phyloP scores from a whole-genome alignment of 306 rosid genomes.

The Casuarina equisetifolia region DNA sequence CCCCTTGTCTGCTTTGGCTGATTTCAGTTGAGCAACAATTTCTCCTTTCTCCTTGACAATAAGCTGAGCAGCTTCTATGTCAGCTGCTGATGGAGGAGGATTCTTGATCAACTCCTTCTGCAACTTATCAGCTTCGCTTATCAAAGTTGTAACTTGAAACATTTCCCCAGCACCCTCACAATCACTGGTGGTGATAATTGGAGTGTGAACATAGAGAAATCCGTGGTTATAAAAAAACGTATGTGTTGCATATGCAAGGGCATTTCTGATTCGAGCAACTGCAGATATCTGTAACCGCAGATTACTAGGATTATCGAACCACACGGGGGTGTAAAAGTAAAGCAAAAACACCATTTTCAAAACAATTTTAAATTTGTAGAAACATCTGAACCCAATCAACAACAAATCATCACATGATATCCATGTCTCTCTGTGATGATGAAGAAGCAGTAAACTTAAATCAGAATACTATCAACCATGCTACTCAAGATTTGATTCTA shows the following conservation, averaged over 20 bases:
- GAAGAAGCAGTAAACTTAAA: not conserved
- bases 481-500: not conserved
- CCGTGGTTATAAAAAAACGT: conserved; percentile 74
- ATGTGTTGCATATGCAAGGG: conserved; percentile 88
- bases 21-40: conserved; percentile 63
- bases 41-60: conserved; percentile 71
- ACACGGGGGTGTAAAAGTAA: not conserved
- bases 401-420: not conserved
- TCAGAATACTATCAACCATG: not conserved
- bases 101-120: conserved; percentile 74
- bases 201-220: conserved; percentile 88
- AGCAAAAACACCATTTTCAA: not conserved
- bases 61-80: conserved; percentile 64
- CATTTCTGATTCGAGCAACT: conserved; percentile 78
- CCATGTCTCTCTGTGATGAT: not conserved
- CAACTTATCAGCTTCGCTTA: conserved; percentile 77
- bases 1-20: conserved; percentile 64
- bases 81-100: conserved; percentile 83
- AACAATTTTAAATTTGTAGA: not conserved
- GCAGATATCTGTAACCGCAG: conserved; percentile 69
- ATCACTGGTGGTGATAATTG: conserved; percentile 92
- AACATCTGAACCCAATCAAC: not conserved
- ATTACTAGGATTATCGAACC: not conserved
- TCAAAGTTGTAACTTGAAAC: conserved; percentile 95
- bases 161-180: conserved; percentile 99